Base-by-base conservation (phyloP, 208 protist species). In the Trypanosoma grayi region DNA sequence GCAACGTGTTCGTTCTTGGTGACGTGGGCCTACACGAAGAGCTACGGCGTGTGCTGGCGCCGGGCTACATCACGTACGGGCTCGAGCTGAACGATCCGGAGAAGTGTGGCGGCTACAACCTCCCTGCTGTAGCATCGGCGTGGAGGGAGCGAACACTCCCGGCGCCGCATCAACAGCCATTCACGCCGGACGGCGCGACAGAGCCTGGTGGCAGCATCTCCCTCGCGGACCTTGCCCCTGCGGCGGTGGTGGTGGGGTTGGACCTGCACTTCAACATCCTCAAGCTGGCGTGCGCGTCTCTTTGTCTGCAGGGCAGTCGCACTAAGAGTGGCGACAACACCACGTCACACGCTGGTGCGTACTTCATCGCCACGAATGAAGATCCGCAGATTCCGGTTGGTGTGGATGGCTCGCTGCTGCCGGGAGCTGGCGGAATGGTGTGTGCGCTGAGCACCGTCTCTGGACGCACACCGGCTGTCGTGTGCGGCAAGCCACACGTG, bases 311-410 rank as follows among this genome's bases (percentile, higher is more conserved):
- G 48, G 70, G 69, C 0, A 51, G 58, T 14, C 74, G 73, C 11
- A 6, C 22, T 11, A 46, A 11, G 36, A 43, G 10, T 8, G 4
- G 37, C 18, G 6, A 1, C 6, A 41, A 24, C 45, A 18, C 34
- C 31, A 1, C 25, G 20, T 0, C 51, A 37, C 11, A 28, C 25
- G 52, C 10, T 24, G 14, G 14, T 9, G 62, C 70, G 2, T 45
- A 73, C 14, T 92, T 92, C 45, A 60, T 92, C 18, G 85, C 81
- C 20, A 88, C 81, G 0, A 92, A 92, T 70, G 74, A 79, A 43
- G 85, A 92, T 57, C 81, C 85, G 5, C 77, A 86, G 64, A 78
- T 87, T 37, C 74, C 83, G 0, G 25, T 81, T 18, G 80, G 80
- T 0, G 31, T n/a, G 10, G 65, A 79, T 18, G 52, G 41, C 5